A percentile compares a stretch with the other conserved stretches of the same genome.
These are phyloP conservation scores for Pythium guiyangense DNA, from an alignment of 352 stramenopile species.

Conservation along the genomic window DNA sequence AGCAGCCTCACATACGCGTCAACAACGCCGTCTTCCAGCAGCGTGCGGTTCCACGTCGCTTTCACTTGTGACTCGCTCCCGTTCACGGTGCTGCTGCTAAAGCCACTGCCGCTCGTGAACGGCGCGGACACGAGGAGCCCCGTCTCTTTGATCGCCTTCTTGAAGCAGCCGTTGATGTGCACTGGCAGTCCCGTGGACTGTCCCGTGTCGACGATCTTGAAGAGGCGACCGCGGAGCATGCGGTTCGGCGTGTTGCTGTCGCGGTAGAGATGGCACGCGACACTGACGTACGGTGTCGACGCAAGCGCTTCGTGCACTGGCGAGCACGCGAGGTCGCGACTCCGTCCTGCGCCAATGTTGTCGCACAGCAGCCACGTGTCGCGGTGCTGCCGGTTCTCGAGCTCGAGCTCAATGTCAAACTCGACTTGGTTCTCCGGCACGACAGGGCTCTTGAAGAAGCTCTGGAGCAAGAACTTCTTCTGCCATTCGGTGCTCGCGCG, in stretches of 20 bases:
- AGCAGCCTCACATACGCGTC: slow-evolving; percentile 67
- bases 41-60: slow-evolving; percentile 61
- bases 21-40: slow-evolving; percentile 61
- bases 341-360: slow-evolving; percentile 63
- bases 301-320: slow-evolving; percentile 56
- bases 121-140: slow-evolving; percentile 21
- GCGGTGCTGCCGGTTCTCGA: slow-evolving; percentile 43
- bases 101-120: slow-evolving; percentile 7
- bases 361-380: slow-evolving; percentile 66
- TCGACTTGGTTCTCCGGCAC: slow-evolving; percentile 62
- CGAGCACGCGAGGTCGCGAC: slow-evolving; percentile 55
- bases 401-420: slow-evolving; percentile 53
- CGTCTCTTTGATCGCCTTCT: slow-evolving; percentile 50
- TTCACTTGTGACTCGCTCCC: slow-evolving; percentile 55
- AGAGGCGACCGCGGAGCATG: slow-evolving; percentile 51
- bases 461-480: slow-evolving; percentile 72
- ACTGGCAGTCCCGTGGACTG: slow-evolving; percentile 51
- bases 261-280: slow-evolving; percentile 57
- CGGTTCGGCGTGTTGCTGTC: slow-evolving; percentile 29
- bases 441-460: slow-evolving; percentile 65
- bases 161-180: slow-evolving; percentile 78
- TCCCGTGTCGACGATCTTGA: slow-evolving; percentile 45
- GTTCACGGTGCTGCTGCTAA: slow-evolving; percentile 11
- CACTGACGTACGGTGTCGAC: slow-evolving; percentile 59
- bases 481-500: slow-evolving; percentile 65